Percentiles rank a stretch among this genome's conserved stretches.
Conservation (phyloP, 495 filamentous ascomycete genomes). For the Halenospora varia region DNA sequence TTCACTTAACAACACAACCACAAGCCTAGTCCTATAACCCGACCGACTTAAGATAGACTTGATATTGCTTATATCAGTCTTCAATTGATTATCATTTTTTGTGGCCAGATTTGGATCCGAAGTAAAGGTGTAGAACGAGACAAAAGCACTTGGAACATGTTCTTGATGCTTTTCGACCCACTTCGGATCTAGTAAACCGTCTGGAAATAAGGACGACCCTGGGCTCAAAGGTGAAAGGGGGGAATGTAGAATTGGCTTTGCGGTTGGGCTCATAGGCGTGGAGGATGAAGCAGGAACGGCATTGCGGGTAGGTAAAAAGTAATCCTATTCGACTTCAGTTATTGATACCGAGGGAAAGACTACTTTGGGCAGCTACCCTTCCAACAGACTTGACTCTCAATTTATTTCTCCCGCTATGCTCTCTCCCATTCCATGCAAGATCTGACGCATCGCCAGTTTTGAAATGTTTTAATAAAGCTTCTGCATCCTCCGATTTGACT, state of each 20-base stretch:
- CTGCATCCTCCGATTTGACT: constrained; percentile 59
- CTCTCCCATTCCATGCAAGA: constrained; percentile 52
- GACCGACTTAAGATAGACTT: constrained; percentile 61
- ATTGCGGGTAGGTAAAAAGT: constrained; percentile 45
- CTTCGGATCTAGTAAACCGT: constrained; percentile 73
- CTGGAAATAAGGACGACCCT: constrained; percentile 74
- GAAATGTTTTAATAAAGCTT: constrained; percentile 64
- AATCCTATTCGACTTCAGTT: constrained; percentile 35
- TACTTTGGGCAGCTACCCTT: constrained; percentile 60
- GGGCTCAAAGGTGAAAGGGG: constrained; percentile 84
- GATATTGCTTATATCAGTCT: constrained; percentile 76
- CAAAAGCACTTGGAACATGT: constrained; percentile 71
- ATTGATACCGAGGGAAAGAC: not conserved
- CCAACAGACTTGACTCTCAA: constrained; percentile 69
- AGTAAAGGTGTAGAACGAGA: constrained; percentile 69
- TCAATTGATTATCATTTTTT: constrained; percentile 78
- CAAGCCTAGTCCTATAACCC: constrained; percentile 67
- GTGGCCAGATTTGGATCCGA: constrained; percentile 66
- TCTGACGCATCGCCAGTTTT: constrained; percentile 59
- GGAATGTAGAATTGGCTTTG: constrained; percentile 64
- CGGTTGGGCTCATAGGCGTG: constrained; percentile 36
- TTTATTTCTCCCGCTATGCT: constrained; percentile 38
- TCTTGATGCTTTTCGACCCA: constrained; percentile 87
- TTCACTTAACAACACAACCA: constrained; percentile 76
- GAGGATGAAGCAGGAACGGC: constrained; percentile 44